Conservation (phyloP, 2,329 filamentous ascomycete genomes). For the Penicillium sp. region DNA sequence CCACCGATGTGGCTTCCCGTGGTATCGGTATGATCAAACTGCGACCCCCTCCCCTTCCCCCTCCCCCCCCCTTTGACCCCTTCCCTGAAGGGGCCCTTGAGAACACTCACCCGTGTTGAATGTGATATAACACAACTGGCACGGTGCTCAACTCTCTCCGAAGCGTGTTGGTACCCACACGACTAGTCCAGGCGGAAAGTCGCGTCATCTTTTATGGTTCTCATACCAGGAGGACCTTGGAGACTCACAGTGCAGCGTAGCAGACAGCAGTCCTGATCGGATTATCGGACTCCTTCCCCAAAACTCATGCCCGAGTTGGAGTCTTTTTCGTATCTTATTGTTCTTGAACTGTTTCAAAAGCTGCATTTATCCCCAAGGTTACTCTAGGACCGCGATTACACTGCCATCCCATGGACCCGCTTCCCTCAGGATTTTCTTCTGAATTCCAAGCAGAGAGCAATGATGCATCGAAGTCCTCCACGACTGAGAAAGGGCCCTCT, state of each 20-base stretch:
- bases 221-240: conserved; percentile 82
- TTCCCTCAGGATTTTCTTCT: conserved; percentile 44
- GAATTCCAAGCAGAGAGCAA: conserved; percentile 55
- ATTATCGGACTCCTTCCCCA: conserved; percentile 65
- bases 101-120: conserved; percentile 48
- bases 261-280: conserved; percentile 60
- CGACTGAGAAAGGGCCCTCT: conserved; percentile 56
- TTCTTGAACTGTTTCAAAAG: conserved; percentile 61
- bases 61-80: conserved; percentile 33
- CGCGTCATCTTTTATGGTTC: conserved; percentile 73
- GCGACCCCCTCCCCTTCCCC: conserved; percentile 45
- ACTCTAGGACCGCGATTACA: conserved; percentile 61
- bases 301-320: conserved; percentile 70
- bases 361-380: conserved; percentile 69
- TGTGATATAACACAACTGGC: conserved; percentile 59
- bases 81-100: conserved; percentile 30
- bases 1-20: conserved; percentile 98
- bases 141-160: conserved; percentile 83
- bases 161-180: conserved; percentile 86
- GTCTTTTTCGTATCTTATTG: conserved; percentile 51
- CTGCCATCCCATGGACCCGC: conserved; percentile 54
- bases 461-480: conserved; percentile 59
- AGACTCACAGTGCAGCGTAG: conserved; percentile 67
- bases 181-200: conserved; percentile 80
- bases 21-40: conserved; percentile 97